These are phyloP conservation scores for Porphyra umbilicalis DNA, from an alignment of 31 red algal species.

Conservation along the genomic window DNA sequence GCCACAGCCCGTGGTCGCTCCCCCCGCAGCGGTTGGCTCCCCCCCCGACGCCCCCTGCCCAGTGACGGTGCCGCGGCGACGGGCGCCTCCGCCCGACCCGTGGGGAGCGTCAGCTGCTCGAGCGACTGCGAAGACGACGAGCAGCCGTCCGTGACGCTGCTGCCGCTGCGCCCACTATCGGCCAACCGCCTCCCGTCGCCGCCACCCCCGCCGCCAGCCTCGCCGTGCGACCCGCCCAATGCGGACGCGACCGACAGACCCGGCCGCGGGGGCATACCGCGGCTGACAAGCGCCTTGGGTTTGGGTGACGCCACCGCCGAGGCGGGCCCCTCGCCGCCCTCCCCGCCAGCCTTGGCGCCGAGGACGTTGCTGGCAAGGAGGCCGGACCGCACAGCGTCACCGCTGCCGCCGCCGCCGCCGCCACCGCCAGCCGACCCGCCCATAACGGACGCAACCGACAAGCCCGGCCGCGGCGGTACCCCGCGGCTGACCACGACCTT, in stretches of 20 bases:
- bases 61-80: neutral
- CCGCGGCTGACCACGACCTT: neutral
- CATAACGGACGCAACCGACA: neutral
- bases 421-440: neutral
- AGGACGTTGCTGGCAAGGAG: neutral
- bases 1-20: neutral
- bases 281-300: neutral
- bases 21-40: neutral
- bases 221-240: neutral
- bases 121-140: neutral
- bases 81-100: neutral
- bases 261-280: neutral
- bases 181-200: neutral
- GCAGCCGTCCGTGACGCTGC: neutral
- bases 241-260: neutral
- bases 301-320: neutral
- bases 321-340: neutral
- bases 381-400: neutral
- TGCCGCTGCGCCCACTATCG: neutral
- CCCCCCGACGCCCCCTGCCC: neutral
- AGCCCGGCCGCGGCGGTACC: neutral
- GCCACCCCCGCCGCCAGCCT: neutral
- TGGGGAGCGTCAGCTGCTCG: neutral
- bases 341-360: neutral
- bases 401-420: too few species aligned